Evolutionary conservation across 2,329 filamentous ascomycete species (phyloP).

Genomic region (Fusarium sp.): DNA sequence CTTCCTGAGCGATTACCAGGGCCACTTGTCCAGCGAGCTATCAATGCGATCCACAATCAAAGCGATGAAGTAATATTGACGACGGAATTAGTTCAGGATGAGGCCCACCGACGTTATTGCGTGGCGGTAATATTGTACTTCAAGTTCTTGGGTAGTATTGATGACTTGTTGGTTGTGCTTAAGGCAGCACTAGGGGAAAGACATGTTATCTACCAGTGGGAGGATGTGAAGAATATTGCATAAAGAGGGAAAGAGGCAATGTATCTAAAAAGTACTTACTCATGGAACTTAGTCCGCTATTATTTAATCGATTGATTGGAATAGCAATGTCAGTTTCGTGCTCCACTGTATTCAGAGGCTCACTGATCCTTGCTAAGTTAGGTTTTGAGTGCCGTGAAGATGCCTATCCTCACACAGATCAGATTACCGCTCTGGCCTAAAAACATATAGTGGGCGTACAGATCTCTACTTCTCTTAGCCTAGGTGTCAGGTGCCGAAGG

Average conservation of each 20-base stretch:
- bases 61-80: slow-evolving; percentile 50
- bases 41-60: slow-evolving; percentile 45
- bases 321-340: too few species aligned
- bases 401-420: too few species aligned
- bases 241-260: not conserved
- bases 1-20: slow-evolving; percentile 63
- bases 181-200: slow-evolving; percentile 61
- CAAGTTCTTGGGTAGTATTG: slow-evolving; percentile 58
- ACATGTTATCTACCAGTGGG: slow-evolving; percentile 52
- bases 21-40: slow-evolving; percentile 57
- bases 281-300: too few species aligned
- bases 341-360: too few species aligned
- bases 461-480: too few species aligned
- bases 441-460: too few species aligned
- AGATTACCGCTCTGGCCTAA: too few species aligned
- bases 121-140: slow-evolving; percentile 61
- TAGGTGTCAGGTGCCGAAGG: too few species aligned
- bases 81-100: slow-evolving; percentile 54
- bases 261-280: too few species aligned
- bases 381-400: too few species aligned
- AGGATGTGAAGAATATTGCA: slow-evolving; percentile 28
- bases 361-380: too few species aligned
- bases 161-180: slow-evolving; percentile 60
- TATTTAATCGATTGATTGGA: too few species aligned
- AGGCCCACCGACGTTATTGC: slow-evolving; percentile 61